Percentiles rank a stretch among this genome's conserved stretches.
These are phyloP conservation scores for Pterulicium gracile DNA, from an alignment of 1,284 basidiomycete species.

Conservation along the genomic window DNA sequence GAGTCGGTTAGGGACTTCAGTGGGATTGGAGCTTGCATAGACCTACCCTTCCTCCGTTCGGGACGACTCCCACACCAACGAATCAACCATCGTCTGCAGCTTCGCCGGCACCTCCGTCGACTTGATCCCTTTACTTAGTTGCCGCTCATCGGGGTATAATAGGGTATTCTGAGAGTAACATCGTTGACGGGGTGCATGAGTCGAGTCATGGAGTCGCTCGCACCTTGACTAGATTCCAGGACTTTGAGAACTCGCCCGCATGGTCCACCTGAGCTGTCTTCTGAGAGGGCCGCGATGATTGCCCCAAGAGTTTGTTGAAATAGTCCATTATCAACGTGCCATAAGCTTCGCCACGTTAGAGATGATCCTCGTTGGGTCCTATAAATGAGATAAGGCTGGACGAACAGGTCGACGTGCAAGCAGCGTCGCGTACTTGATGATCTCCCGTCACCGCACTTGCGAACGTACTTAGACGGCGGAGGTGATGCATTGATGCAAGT, in stretches of 20 bases:
- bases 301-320: constrained; percentile 69
- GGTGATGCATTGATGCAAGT: too few species aligned
- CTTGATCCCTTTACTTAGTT: constrained; percentile 69
- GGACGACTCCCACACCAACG: constrained; percentile 79
- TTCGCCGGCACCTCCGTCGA: constrained; percentile 74
- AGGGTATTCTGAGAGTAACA: constrained; percentile 56
- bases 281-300: constrained; percentile 34
- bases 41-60: constrained; percentile 77
- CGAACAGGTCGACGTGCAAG: too few species aligned
- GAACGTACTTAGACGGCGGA: too few species aligned
- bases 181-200: not conserved
- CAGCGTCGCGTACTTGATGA: too few species aligned
- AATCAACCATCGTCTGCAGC: constrained; percentile 78
- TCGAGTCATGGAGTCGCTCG: constrained; percentile 8
- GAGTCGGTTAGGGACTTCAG: too few species aligned
- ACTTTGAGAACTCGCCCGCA: constrained; percentile 59
- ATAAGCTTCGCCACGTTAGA: too few species aligned
- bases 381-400: too few species aligned
- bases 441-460: too few species aligned
- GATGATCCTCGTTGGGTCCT: too few species aligned
- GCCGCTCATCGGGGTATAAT: constrained; percentile 71
- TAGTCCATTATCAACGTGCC: too few species aligned
- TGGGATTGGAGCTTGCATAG: too few species aligned
- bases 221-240: constrained; percentile 67
- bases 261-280: constrained; percentile 46